These are phyloP conservation scores for Aureobasidium sp. DNA, from an alignment of 2,329 filamentous ascomycete genomes.

Conservation along the genomic window DNA sequence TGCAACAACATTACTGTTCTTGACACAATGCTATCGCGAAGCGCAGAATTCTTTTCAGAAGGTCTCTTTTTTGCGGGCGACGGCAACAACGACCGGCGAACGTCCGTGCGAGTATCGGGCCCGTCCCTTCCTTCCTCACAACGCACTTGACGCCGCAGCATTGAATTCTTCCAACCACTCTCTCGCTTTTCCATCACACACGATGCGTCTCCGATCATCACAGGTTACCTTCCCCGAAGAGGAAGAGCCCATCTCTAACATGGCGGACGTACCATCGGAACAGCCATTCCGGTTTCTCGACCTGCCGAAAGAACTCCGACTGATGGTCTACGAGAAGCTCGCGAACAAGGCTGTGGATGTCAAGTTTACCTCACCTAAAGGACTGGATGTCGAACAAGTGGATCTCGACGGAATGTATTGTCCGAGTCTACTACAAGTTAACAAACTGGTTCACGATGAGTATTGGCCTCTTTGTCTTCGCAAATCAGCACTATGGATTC, in stretches of 20 bases:
- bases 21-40: neutral
- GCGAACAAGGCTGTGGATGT: neutral
- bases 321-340: neutral
- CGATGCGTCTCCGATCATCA: neutral
- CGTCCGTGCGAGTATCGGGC: neutral
- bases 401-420: neutral
- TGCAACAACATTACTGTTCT: neutral
- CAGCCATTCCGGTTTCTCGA: slow-evolving; percentile 8
- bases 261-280: neutral
- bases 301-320: neutral
- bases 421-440: neutral
- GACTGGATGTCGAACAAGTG: neutral
- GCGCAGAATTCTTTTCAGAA: neutral
- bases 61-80: neutral
- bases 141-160: neutral
- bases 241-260: too few species aligned
- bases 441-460: neutral
- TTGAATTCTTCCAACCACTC: neutral
- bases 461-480: slow-evolving; percentile 4
- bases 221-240: neutral
- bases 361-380: neutral
- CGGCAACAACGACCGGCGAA: neutral
- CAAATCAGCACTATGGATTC: neutral
- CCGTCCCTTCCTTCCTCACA: neutral
- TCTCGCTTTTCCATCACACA: neutral